Base-by-base conservation (phyloP, 2,329 filamentous ascomycete species). In the Cladosporium cucumerinum region DNA sequence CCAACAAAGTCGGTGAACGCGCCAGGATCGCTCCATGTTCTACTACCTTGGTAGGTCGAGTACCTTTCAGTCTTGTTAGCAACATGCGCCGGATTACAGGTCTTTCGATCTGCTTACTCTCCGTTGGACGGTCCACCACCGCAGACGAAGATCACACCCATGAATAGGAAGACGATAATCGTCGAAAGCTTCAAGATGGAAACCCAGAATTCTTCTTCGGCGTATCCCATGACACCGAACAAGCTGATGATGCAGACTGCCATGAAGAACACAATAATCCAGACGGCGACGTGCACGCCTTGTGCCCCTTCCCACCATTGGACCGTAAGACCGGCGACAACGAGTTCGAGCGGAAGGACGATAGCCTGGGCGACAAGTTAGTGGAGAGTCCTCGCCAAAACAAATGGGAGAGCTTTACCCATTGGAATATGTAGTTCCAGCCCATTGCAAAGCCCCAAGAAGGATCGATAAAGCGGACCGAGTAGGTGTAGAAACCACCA, bases 171-270 rank as follows among this genome's bases (percentile, higher is more conserved):
- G 11, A 86, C 86, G 16, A 84, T 77, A 71, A 83, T 82, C 39
- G 86, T 70, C 32, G 69, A 52, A 7, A 74, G 66, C 65, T 74
- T 74, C 63, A 74, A 57, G 16, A 71, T 57, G 1, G 71, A 66
- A 21, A 71, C 68, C 70, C 70, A 72, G 60, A 72, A 72, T 28
- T 72, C 71, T 63, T 72, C 71, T 61, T 72, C 71, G 8, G 69
- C 71, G 59, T 72, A 72, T 48, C 71, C 71, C 90, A 90, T 67
- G 68, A 97, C 90, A 61, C 93, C 92, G 72, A 94, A 95, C 69
- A 96, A 77, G 75, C 97, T 97, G 79, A 97, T 96, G 28, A 78
- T 71, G 57, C 96, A 83, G 70, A 97, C 93, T 62, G 89, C 72
- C 18, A 87, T 66, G 65, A 95, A 85, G 77, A 97, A 97, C 49